Evolutionary conservation across 306 rosid species (phyloP).

Genomic region (Corylus heterophylla): DNA sequence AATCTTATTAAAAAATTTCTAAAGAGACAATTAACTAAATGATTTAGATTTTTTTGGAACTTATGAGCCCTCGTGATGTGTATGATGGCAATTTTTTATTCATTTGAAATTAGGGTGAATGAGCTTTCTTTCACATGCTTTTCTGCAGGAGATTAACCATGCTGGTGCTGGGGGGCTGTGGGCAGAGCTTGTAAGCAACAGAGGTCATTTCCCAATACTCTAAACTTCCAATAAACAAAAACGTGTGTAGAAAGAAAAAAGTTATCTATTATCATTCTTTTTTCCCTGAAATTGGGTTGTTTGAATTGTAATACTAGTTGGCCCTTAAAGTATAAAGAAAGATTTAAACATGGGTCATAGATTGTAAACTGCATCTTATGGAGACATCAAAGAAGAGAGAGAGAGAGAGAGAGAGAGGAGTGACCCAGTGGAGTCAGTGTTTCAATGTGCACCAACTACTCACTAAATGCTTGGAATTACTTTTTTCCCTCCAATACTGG

Average conservation of each 20-base stretch:
- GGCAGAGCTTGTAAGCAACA: slow-evolving; percentile 74
- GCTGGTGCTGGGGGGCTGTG: slow-evolving; percentile 86
- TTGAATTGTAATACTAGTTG: background rate
- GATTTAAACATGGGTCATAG: background rate
- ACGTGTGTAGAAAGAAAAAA: background rate
- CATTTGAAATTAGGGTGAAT: background rate
- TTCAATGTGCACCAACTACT: background rate
- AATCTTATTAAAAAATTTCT: background rate
- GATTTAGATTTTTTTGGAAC: background rate
- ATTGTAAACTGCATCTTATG: background rate
- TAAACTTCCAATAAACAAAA: background rate
- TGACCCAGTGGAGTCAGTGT: background rate
- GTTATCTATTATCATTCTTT: background rate
- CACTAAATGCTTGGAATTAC: background rate
- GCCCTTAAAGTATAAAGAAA: background rate
- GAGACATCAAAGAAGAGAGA: background rate
- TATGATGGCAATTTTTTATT: background rate
- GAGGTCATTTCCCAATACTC: slow-evolving; percentile 45
- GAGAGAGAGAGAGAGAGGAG: no score
- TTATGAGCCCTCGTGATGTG: background rate
- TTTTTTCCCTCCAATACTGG: background rate
- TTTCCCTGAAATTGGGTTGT: background rate
- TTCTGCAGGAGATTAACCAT: slow-evolving; percentile 78
- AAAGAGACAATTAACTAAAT: background rate
- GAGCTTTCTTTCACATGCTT: background rate